Base-by-base conservation (phyloP, 441 rosid species). In the Viola pubescens region DNA sequence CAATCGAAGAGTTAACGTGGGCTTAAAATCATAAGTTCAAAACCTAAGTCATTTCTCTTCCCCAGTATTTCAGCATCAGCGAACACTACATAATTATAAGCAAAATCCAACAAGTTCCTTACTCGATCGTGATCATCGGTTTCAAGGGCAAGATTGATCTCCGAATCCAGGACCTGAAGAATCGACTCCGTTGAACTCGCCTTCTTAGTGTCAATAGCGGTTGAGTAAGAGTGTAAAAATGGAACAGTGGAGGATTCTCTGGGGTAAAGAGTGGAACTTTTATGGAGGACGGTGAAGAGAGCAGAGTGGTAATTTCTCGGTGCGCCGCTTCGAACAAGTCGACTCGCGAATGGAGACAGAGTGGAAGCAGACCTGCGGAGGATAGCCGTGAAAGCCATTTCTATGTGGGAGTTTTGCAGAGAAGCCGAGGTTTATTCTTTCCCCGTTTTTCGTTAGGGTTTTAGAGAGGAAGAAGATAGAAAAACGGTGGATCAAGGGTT, bases 101-200 rank as follows among this genome's bases (percentile, higher is more conserved):
- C 34, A 26, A 26, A 26, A 26, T 26, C 34, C 34, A 26, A 26
- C 34, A 26, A 26, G 34, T 26, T 26, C 39, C 63, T 64, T 58
- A 91, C 92, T 70, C 70, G 74, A 10, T 72, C 66, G 37, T 76
- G 70, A 45, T 81, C 82, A 60, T 84, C 92, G 19, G 77, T 61
- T 68, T 85, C 84, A 75, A 70, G 72, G 46, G 91, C 87, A 54
- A 72, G 72, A 65, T 79, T 70, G 72, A 89, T 83, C 80, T 87
- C 95, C 3, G 78, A 68, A 9, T 85, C 87, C 38, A 91, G 65
- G 48, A 82, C 74, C 12, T 77, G 78, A 57, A 84, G 71, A 48
- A 91, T 88, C 7, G 74, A 63, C 68, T 83, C 87, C 3, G 69
- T 77, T 4, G 88, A 62, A 37, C 77, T 52, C 41, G 72, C 60